phyloP scores from a whole-genome alignment of 805 yeast genomes.

The Ogataea nitratoaversa region DNA sequence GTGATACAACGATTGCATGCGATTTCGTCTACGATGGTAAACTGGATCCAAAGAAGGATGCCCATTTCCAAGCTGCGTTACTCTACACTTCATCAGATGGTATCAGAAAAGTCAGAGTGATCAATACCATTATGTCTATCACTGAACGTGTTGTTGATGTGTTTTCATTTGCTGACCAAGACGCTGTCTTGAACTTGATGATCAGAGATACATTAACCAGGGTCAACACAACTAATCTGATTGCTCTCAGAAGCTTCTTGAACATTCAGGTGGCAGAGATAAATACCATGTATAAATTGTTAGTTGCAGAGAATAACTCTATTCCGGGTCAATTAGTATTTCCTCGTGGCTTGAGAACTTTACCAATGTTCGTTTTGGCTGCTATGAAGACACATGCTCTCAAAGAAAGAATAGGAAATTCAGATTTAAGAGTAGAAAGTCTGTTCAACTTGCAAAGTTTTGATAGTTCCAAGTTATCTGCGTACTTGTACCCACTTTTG shows the following conservation, averaged over 20 bases:
- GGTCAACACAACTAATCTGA: conserved; percentile 36
- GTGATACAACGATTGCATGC: conserved; percentile 64
- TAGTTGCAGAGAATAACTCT: conserved; percentile 39
- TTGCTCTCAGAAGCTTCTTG: conserved; percentile 29
- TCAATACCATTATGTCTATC: conserved; percentile 78
- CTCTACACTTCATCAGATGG: conserved; percentile 80
- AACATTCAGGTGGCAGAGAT: conserved; percentile 46
- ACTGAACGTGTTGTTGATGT: conserved; percentile 69
- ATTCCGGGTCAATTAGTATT: conserved; percentile 64
- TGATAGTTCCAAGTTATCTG: conserved; percentile 53
- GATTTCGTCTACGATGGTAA: conserved; percentile 75
- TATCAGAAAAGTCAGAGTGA: conserved; percentile 76
- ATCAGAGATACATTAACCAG: conserved; percentile 44
- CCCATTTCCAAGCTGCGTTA: conserved; percentile 87
- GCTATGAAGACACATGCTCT: conserved; percentile 68
- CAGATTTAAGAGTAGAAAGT: conserved; percentile 63
- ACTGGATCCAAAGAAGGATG: conserved; percentile 64
- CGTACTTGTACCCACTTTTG: conserved; percentile 75
- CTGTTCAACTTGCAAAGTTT: conserved; percentile 46
- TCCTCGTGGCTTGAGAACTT: conserved; percentile 73
- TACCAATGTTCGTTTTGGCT: conserved; percentile 64
- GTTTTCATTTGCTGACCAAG: conserved; percentile 78
- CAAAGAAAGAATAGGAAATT: conserved; percentile 43
- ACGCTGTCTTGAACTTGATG: conserved; percentile 50
- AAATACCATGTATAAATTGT: conserved; percentile 52